phyloP scores from a whole-genome alignment of 2,329 filamentous ascomycete genomes.

The Mycosphaerella sp. region DNA sequence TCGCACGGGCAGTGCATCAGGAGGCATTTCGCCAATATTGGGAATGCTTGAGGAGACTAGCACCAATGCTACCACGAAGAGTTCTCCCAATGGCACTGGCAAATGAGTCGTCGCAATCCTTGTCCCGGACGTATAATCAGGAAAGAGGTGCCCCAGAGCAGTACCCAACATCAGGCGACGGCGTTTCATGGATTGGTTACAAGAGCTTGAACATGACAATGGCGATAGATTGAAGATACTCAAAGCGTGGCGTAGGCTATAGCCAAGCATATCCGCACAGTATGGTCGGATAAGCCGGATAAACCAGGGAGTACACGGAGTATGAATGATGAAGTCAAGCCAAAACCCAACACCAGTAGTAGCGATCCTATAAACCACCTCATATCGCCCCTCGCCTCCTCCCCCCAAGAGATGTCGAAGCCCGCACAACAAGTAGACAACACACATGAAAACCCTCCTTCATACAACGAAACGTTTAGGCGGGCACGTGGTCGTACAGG shows the following conservation, averaged over 20 bases:
- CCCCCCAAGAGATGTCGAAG: too few relatives aligned
- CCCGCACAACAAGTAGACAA: too few relatives aligned
- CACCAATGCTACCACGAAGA: conserved; percentile 1
- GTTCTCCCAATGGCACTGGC: not conserved
- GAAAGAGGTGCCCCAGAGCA: not conserved
- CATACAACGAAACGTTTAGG: too few relatives aligned
- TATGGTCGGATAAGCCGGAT: not conserved
- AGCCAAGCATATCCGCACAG: not conserved
- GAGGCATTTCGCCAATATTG: conserved; percentile 16
- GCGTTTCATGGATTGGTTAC: not conserved
- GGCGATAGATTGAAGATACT: not conserved
- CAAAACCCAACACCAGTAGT: too few relatives aligned
- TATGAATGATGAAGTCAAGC: not conserved
- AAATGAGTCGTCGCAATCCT: not conserved
- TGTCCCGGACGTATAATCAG: not conserved
- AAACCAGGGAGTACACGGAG: not conserved
- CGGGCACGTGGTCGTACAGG: too few relatives aligned
- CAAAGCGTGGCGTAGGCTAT: not conserved
- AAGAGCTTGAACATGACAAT: not conserved
- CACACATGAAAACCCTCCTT: too few relatives aligned
- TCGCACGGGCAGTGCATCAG: conserved; percentile 19
- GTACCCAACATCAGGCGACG: not conserved
- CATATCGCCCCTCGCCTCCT: too few relatives aligned
- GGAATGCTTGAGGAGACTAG: conserved; percentile 10
- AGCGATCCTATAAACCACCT: too few relatives aligned